Base-by-base conservation (phyloP, 2,329 filamentous ascomycete genomes). In the Coniochaeta hoffmannii region DNA sequence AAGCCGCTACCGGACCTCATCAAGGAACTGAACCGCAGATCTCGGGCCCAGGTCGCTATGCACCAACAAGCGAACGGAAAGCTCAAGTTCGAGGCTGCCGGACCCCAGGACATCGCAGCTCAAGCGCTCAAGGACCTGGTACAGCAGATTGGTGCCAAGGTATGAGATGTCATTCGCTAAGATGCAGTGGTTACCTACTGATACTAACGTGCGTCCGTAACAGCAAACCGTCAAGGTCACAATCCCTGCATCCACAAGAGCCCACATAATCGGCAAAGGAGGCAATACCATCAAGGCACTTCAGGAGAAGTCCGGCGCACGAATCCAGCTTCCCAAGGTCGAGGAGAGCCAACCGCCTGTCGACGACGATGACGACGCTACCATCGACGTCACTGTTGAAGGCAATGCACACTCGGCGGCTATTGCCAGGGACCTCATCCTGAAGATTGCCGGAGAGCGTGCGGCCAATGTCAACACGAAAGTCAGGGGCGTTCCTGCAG, bases 181-280 rank as follows among this genome's bases (percentile, higher is more conserved):
- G 6, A 11, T 11, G 10, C 2, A 15, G 6, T 17, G 12, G 8
- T 30, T 50, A 31, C n/a, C 41, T 46, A 19, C 19, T 12, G 15
- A 51, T 30, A 26, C 26, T 54, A 52, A 51, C 15, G 11, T 17
- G 17, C 4, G 10, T 34, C 41, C 19, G n/a, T n/a, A n/a, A 14
- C 57, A 79, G 74, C 74, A 75, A 63, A 73, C 76, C n/a, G 79
- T 89, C 66, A 87, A 85, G 61, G 83, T 97, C 51, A 79, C 89
- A 2, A 87, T 99, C 61, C 94, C 93, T 53, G 82, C 87, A 51
- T 93, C 90, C 36, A 84, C 90, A 22, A 86, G 91, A 59, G 84
- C 92, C 54, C 88, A 93, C 71, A 92, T 99, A 71, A 97, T 99
- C 68, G 95, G 94, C 63, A 91, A 90, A 67, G 86, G 88, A 67